phyloP scores from a whole-genome alignment of 371 early-diverging fungal species.

The Mortierella sp. region DNA sequence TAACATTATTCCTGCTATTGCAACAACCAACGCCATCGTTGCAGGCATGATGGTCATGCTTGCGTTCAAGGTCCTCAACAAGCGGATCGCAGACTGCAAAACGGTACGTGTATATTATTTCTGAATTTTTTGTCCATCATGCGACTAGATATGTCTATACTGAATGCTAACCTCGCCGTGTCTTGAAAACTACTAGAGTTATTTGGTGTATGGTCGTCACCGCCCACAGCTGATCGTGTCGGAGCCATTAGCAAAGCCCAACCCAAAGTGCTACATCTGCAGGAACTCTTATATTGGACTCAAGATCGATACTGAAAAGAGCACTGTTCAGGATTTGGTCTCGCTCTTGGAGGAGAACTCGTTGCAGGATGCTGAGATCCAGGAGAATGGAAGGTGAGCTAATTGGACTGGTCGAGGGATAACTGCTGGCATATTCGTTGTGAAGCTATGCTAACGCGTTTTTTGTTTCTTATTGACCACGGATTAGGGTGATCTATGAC shows the following conservation, averaged over 20 bases:
- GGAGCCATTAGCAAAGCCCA: slow-evolving; percentile 68
- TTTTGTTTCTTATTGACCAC: background rate
- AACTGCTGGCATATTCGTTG: background rate
- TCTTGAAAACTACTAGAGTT: slow-evolving; percentile 59
- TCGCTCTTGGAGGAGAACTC: slow-evolving; percentile 58
- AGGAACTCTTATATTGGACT: slow-evolving; percentile 63
- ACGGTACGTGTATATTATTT: slow-evolving; percentile 59
- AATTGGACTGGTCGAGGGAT: background rate
- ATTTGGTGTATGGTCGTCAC: slow-evolving; percentile 66
- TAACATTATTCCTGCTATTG: slow-evolving; percentile 99
- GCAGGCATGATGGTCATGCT: slow-evolving; percentile 96
- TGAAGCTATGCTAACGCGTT: background rate
- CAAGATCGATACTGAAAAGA: slow-evolving; percentile 60
- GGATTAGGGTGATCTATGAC: slow-evolving; percentile 85
- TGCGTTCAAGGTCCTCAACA: slow-evolving; percentile 81
- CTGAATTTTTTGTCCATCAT: background rate
- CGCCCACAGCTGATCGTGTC: slow-evolving; percentile 64
- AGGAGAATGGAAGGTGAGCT: slow-evolving; percentile 72
- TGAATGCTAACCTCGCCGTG: background rate
- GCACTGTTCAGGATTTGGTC: slow-evolving; percentile 69
- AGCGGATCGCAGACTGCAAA: slow-evolving; percentile 64
- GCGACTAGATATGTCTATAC: too few species aligned
- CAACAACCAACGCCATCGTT: slow-evolving; percentile 99
- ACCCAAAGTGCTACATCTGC: slow-evolving; percentile 73
- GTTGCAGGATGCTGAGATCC: slow-evolving; percentile 63